These are phyloP conservation scores for Eutrema salsugineum DNA, from an alignment of 441 rosid species.

Conservation along the genomic window DNA sequence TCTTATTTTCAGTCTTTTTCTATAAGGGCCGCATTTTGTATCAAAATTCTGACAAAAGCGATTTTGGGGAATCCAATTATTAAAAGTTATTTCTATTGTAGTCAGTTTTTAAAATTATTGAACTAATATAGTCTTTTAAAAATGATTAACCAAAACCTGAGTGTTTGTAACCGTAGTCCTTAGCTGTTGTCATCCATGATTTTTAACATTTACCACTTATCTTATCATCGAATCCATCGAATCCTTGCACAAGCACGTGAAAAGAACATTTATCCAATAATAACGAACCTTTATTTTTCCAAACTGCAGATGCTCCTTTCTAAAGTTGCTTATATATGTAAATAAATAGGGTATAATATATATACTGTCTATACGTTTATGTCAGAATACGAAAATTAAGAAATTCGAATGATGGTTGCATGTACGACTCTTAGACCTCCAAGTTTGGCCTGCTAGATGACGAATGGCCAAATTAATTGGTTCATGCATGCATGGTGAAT, in stretches of 20 bases:
- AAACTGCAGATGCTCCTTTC: slow-evolving; percentile 8
- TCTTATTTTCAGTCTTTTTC: too few species aligned
- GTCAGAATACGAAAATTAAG: not conserved
- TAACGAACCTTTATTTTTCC: slow-evolving; percentile 11
- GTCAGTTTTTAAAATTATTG: too few species aligned
- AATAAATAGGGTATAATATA: not conserved
- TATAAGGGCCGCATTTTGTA: too few species aligned
- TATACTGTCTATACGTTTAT: not conserved
- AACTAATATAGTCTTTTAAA: too few species aligned
- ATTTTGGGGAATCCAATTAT: too few species aligned
- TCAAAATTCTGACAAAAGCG: too few species aligned
- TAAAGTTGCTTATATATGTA: not conserved
- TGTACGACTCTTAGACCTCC: slow-evolving; percentile 23
- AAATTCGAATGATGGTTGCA: slow-evolving; percentile 19
- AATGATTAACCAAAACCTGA: not conserved
- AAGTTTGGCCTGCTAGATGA: slow-evolving; percentile 13
- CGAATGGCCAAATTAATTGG: slow-evolving; percentile 15
- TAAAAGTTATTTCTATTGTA: too few species aligned
- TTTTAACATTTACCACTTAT: not conserved
- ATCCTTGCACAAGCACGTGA: slow-evolving; percentile 7
- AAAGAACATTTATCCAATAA: slow-evolving; percentile 17
- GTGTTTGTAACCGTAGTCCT: not conserved
- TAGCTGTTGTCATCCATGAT: not conserved
- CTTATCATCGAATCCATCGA: not conserved
- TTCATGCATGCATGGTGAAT: slow-evolving; percentile 21